A percentile compares a stretch with the other conserved stretches of the same genome.
Evolutionary conservation across 495 filamentous ascomycete species (phyloP).

Genomic region (Neurospora terricola): DNA sequence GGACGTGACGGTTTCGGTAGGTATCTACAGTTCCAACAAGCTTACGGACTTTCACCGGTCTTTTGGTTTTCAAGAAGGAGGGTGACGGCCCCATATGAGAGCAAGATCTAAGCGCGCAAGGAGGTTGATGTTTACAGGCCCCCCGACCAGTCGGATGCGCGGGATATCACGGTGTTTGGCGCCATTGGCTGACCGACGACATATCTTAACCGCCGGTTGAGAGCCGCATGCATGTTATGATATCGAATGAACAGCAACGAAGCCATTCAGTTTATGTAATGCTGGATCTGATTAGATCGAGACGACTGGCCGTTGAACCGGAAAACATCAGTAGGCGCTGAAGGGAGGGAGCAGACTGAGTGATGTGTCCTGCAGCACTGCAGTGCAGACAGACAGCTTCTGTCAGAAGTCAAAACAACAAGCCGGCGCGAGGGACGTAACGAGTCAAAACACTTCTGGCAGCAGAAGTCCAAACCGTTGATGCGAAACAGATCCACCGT

Average conservation of each 20-base stretch:
- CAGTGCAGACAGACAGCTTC: no score
- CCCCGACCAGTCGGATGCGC: not conserved
- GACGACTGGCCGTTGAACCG: not conserved
- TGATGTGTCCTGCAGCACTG: not conserved
- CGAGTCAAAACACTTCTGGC: not conserved
- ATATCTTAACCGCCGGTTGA: not conserved
- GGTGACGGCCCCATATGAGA: not conserved
- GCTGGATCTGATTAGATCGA: not conserved
- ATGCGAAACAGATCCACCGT: slow-evolving; percentile 6
- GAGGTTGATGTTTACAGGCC: not conserved
- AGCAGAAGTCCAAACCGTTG: not conserved
- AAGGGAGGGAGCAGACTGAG: not conserved
- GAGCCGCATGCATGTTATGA: not conserved
- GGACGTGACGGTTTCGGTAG: no score
- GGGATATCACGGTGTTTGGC: not conserved
- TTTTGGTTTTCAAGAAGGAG: not conserved
- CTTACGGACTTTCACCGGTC: no score
- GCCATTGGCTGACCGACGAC: not conserved
- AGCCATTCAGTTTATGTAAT: not conserved
- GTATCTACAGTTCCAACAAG: no score
- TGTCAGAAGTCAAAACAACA: no score
- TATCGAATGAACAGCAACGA: not conserved
- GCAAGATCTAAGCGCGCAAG: not conserved
- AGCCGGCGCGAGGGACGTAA: no score
- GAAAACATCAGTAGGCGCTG: not conserved